Base-by-base conservation (phyloP, 2,329 filamentous ascomycete species). In the Colletotrichum sp. region DNA sequence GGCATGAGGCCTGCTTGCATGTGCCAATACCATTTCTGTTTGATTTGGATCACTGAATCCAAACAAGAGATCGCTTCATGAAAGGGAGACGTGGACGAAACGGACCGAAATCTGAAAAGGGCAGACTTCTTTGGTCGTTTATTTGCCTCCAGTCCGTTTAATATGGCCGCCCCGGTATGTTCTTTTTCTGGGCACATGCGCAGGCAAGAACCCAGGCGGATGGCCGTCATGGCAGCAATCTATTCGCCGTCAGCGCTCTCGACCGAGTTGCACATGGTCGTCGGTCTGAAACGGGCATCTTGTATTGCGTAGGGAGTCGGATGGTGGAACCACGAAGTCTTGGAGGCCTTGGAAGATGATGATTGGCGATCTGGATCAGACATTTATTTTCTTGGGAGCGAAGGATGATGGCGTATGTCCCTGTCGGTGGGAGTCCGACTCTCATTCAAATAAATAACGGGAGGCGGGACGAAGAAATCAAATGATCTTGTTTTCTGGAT, bases 321-420 rank as follows among this genome's bases (percentile, higher is more conserved):
- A 16, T 44, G 24, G 68, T 75, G 68, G 68, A 62, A 72, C 69
- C 68, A 32, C 28, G 68, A 75, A 55, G 36, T 34, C 34, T 52
- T 63, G 60, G 26, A 49, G 64, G 52, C 18, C n/a, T 70, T 55
- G 26, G 36, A 30, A 69, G 32, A 63, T 63, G 39, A 52, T 28
- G 55, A 28, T 59, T 24, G 62, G 30, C 30, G 34, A 52, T 49
- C 28, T 52, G 32, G 72, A 62, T 71, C 60, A 36, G 32, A 52
- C n/a, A 49, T 12, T 64, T 71, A 24, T 34, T 36, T 63, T 63
- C 32, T 34, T 63, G 16, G 12, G 52, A 57, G 65, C n/a, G n/a
- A 52, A 52, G 44, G 44, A 52, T 52, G 36, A 26, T 59, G 26
- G 57, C 68, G 28, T 59, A 34, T 8, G 44, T 16, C 24, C 30